Conservation (phyloP, 164 flowering plant species). For the Sedum album region DNA sequence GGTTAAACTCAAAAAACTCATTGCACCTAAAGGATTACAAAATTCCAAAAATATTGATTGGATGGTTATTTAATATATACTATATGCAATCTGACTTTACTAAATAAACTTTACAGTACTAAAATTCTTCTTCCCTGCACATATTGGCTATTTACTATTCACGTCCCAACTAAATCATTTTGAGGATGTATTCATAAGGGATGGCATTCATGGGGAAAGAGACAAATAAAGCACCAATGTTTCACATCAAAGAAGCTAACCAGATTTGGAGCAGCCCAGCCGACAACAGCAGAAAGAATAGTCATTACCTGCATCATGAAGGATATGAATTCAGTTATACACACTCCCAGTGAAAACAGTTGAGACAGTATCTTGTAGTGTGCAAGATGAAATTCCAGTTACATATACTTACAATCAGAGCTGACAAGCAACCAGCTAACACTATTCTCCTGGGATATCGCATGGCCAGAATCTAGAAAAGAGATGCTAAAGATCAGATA, state of each 20-base stretch:
- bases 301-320: slow-evolving; percentile 69
- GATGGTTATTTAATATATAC: no score
- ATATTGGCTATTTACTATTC: not conserved
- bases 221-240: not conserved
- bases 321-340: slow-evolving; percentile 10
- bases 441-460: slow-evolving; percentile 91
- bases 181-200: not conserved
- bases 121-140: not conserved
- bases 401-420: slow-evolving; percentile 61
- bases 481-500: slow-evolving; percentile 8
- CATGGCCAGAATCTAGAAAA: slow-evolving; percentile 88
- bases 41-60: not conserved
- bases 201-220: not conserved
- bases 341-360: not conserved
- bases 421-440: slow-evolving; percentile 74
- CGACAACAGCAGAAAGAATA: slow-evolving; percentile 72
- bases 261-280: slow-evolving; percentile 97
- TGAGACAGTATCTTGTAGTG: not conserved
- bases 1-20: not conserved
- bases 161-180: not conserved
- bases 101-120: not conserved
- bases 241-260: slow-evolving; percentile 27
- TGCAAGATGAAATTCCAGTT: not conserved
- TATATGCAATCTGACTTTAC: not conserved
- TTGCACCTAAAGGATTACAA: not conserved